These are phyloP conservation scores for Helminthosporium solani DNA, from an alignment of 2,329 filamentous ascomycete genomes.

Conservation along the genomic window DNA sequence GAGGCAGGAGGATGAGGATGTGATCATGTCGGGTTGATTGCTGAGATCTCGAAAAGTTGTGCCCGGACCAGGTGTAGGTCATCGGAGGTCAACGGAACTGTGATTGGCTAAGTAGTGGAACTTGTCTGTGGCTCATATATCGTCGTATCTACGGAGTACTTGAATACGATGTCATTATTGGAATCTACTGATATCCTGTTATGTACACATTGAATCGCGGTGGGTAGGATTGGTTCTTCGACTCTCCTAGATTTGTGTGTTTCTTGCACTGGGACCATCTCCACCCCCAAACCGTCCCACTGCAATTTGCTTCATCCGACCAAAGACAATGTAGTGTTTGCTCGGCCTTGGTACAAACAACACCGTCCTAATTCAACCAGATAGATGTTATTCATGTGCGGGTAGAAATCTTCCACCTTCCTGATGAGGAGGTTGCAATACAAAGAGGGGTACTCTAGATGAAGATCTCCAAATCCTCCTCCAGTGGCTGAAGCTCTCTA, in stretches of 20 bases:
- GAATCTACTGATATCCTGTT: too few relatives aligned
- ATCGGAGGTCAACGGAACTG: background rate
- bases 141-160: too few relatives aligned
- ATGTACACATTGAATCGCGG: too few relatives aligned
- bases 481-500: too few relatives aligned
- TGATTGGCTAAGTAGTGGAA: constrained; percentile 2
- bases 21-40: too few relatives aligned
- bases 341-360: background rate
- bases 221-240: too few relatives aligned
- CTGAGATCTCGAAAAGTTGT: constrained; percentile 22
- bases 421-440: background rate
- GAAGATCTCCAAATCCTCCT: background rate
- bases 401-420: background rate
- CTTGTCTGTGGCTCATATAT: too few relatives aligned
- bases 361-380: background rate
- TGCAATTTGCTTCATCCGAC: background rate
- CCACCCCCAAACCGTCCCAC: too few relatives aligned
- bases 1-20: constrained; percentile 5
- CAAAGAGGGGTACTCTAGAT: background rate
- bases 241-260: too few relatives aligned
- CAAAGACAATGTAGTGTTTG: background rate
- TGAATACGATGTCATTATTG: too few relatives aligned
- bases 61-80: constrained; percentile 8
- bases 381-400: background rate
- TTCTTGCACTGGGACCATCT: too few relatives aligned